phyloP scores from a whole-genome alignment of 345 rosid genomes.

The Boechera divaricarpa region DNA sequence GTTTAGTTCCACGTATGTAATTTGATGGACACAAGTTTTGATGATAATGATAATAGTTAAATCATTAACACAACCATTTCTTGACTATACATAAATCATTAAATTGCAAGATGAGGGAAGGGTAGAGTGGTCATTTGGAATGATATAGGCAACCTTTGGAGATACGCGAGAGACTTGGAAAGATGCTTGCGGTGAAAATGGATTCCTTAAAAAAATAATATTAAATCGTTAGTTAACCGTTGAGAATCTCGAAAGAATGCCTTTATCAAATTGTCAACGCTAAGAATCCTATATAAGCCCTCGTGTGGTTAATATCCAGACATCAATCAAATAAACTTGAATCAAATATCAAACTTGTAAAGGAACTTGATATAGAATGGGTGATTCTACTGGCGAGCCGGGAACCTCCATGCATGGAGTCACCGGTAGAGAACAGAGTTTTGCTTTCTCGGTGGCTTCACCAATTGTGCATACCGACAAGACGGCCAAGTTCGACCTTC shows the following conservation, averaged over 20 bases:
- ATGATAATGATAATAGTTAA: not conserved
- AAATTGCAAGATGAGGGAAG: slow-evolving; percentile 7
- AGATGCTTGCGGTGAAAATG: slow-evolving; percentile 44
- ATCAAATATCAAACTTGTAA: slow-evolving; percentile 15
- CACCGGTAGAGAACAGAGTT: slow-evolving; percentile 61
- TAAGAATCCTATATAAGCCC: slow-evolving; percentile 22
- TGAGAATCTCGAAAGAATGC: slow-evolving; percentile 47
- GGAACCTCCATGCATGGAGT: slow-evolving; percentile 80
- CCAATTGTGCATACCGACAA: slow-evolving; percentile 58
- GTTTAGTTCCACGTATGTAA: not conserved
- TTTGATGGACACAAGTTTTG: not conserved
- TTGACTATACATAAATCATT: not conserved
- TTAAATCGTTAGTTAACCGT: slow-evolving; percentile 40
- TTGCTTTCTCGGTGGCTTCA: slow-evolving; percentile 66
- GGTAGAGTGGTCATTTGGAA: not conserved
- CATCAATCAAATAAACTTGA: slow-evolving; percentile 18
- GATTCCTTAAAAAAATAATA: slow-evolving; percentile 29
- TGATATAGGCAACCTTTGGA: slow-evolving; percentile 35
- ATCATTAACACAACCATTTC: not conserved
- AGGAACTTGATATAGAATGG: slow-evolving; percentile 23
- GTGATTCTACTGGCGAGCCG: slow-evolving; percentile 48
- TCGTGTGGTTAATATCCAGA: not conserved
- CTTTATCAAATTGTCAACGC: slow-evolving; percentile 24
- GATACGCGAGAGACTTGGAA: slow-evolving; percentile 29
- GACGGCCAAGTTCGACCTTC: slow-evolving; percentile 61